These are phyloP conservation scores for Colletotrichum melonis DNA, from an alignment of 2,329 filamentous ascomycete genomes.

Conservation along the genomic window DNA sequence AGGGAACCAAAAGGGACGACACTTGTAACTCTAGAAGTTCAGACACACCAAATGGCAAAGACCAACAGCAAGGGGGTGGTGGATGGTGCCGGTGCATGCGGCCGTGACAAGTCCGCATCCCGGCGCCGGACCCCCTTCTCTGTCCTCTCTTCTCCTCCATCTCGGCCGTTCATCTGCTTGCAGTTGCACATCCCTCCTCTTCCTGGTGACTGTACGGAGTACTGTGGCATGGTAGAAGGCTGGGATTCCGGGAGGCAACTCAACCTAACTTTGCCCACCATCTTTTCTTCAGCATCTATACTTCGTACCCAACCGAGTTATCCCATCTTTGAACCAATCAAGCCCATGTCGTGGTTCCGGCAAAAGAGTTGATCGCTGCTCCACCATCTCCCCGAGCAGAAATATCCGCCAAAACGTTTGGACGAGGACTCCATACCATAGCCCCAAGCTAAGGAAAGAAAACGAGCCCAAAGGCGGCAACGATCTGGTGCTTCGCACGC, in stretches of 20 bases:
- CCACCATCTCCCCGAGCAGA: constrained; percentile 18
- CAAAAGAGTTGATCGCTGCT: constrained; percentile 8
- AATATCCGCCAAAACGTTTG: constrained; percentile 11
- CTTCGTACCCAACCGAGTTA: not conserved
- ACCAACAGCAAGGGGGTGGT: not conserved
- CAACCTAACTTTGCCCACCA: constrained; percentile 1
- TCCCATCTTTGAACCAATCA: constrained; percentile 4
- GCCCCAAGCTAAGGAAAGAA: constrained; percentile 7
- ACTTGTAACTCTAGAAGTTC: not conserved
- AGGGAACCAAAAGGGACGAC: not conserved
- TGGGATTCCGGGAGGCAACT: not conserved
- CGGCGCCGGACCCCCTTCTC: not conserved
- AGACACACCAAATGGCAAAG: not conserved
- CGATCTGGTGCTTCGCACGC: constrained; percentile 7
- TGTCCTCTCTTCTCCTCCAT: not conserved
- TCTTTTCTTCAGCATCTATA: not conserved
- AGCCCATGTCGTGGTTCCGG: not conserved
- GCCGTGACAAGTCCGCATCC: constrained; percentile 2
- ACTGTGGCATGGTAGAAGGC: not conserved
- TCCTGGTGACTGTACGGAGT: not conserved
- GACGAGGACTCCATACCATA: not conserved
- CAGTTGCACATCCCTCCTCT: not conserved
- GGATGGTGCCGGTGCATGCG: not conserved
- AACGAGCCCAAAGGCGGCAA: constrained; percentile 9
- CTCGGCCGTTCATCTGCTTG: not conserved